Conservation (phyloP, 257 asterid species). For the Euphrasia confusa region DNA sequence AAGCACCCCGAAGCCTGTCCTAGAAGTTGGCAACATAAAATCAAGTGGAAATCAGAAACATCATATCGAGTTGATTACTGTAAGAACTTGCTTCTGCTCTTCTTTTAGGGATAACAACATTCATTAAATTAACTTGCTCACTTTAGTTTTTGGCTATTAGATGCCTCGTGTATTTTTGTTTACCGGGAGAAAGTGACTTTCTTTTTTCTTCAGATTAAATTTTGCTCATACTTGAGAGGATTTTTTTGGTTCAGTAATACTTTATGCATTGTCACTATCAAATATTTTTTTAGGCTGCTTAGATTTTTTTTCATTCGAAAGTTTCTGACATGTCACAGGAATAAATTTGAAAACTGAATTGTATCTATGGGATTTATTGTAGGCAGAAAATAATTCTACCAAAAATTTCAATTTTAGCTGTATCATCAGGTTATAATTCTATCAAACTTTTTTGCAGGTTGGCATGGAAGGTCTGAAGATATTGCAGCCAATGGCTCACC, state of each 20-base stretch:
- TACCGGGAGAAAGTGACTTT: slow-evolving; percentile 15
- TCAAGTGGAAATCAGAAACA: slow-evolving; percentile 43
- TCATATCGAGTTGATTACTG: slow-evolving; percentile 80
- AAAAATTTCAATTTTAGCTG: slow-evolving; percentile 12
- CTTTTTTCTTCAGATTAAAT: slow-evolving; percentile 8
- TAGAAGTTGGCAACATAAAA: slow-evolving; percentile 27
- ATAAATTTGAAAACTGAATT: background rate
- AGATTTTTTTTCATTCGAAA: background rate
- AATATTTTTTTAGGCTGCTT: slow-evolving; percentile 16
- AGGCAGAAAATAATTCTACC: background rate
- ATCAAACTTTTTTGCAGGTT: slow-evolving; percentile 52
- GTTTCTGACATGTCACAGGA: background rate
- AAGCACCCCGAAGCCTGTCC: slow-evolving; percentile 45
- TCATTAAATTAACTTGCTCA: slow-evolving; percentile 7
- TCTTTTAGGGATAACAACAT: slow-evolving; percentile 10
- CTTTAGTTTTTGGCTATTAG: slow-evolving; percentile 5
- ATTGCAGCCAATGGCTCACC: slow-evolving; percentile 61
- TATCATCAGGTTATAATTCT: slow-evolving; percentile 13
- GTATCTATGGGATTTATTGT: slow-evolving; percentile 9
- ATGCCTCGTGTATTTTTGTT: slow-evolving; percentile 13
- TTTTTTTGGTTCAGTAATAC: slow-evolving; percentile 17
- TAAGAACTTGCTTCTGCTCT: slow-evolving; percentile 39
- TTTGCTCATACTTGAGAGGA: slow-evolving; percentile 12
- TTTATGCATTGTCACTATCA: background rate
- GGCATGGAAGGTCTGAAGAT: slow-evolving; percentile 82